phyloP scores from a whole-genome alignment of 1,284 basidiomycete species.

The Tetrapyrgos nigripes region DNA sequence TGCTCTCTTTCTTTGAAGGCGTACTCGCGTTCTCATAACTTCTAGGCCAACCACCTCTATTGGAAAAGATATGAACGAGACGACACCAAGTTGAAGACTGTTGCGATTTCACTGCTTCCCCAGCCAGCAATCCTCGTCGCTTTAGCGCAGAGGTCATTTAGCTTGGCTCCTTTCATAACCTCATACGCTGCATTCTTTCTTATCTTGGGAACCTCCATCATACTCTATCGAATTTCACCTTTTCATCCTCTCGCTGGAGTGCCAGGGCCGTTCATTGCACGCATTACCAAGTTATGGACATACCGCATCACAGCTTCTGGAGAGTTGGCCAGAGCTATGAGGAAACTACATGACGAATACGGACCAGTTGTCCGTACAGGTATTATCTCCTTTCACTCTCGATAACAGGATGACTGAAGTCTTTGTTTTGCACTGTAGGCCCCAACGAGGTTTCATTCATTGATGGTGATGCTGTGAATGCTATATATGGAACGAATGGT shows the following conservation, averaged over 20 bases:
- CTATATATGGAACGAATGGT: conserved; percentile 44
- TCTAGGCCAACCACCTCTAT: no score
- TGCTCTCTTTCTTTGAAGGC: no score
- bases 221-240: conserved; percentile 47
- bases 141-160: no score
- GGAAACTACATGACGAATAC: conserved; percentile 44
- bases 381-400: no score
- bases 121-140: no score
- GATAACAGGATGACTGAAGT: no score
- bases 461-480: conserved; percentile 41
- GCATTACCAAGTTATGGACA: conserved; percentile 39
- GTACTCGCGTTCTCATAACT: no score
- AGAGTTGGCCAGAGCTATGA: conserved; percentile 33
- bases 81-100: no score
- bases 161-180: no score
- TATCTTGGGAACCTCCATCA: conserved; percentile 26
- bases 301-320: conserved; percentile 35
- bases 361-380: conserved; percentile 48
- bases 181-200: conserved; percentile 13
- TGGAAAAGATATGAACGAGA: no score
- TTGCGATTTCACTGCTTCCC: no score
- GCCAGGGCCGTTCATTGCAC: conserved; percentile 46
- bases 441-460: conserved; percentile 51
- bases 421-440: no score
- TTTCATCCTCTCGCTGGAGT: conserved; percentile 49